phyloP scores from a whole-genome alignment of 768 basidiomycete species.

The Calocybe gangraenosa region DNA sequence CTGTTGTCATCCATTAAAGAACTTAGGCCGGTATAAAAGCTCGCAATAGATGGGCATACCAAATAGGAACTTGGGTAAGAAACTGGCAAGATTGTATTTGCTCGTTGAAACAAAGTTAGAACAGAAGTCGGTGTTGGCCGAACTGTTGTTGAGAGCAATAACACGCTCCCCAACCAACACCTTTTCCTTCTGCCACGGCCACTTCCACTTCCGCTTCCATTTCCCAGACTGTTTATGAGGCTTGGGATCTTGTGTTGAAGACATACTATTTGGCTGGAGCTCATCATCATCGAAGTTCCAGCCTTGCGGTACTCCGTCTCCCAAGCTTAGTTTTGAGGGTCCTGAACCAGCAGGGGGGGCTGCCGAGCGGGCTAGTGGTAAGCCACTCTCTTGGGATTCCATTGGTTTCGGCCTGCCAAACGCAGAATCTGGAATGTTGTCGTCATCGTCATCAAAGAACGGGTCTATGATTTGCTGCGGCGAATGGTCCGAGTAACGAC shows the following conservation, averaged over 20 bases:
- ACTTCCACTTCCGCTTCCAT: conserved; percentile 52
- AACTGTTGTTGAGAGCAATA: conserved; percentile 76
- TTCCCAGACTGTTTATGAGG: conserved; percentile 25
- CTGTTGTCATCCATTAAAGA: conserved; percentile 42
- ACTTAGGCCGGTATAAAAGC: not conserved
- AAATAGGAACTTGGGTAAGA: conserved; percentile 88
- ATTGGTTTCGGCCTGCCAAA: conserved; percentile 49
- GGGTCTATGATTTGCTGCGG: conserved; percentile 63
- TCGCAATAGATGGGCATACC: conserved; percentile 46
- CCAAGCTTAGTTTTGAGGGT: conserved; percentile 40
- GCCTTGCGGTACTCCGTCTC: conserved; percentile 51
- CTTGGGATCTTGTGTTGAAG: conserved; percentile 40
- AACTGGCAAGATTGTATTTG: conserved; percentile 88
- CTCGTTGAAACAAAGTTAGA: conserved; percentile 90
- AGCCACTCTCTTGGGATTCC: conserved; percentile 50
- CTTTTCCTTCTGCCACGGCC: conserved; percentile 79
- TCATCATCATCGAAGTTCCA: conserved; percentile 77
- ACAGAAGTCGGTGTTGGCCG: conserved; percentile 60
- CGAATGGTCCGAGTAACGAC: conserved; percentile 36
- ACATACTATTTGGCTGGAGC: conserved; percentile 32
- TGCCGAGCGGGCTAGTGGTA: conserved; percentile 55
- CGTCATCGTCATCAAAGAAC: conserved; percentile 87
- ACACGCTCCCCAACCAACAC: conserved; percentile 69
- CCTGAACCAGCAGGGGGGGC: conserved; percentile 60
- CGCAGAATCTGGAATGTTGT: conserved; percentile 64